Percentiles rank a stretch among this genome's conserved stretches.
These are phyloP conservation scores for Ciborinia camelliae DNA, from an alignment of 2,329 filamentous ascomycete genomes.

Conservation along the genomic window DNA sequence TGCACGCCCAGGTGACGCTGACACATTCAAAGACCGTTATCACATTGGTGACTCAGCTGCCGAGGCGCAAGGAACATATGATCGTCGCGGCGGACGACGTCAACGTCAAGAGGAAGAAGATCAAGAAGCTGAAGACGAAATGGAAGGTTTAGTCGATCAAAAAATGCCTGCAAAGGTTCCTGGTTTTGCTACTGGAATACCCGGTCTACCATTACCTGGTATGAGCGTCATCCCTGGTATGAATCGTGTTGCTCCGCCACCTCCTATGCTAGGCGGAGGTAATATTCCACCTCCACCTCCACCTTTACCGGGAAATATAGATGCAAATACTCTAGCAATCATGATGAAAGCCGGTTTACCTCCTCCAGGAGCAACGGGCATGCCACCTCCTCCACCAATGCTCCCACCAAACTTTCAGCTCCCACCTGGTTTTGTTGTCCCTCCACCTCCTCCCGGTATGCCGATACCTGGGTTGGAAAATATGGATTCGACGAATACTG, in stretches of 20 bases:
- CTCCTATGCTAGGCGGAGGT: conserved; percentile 32
- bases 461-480: conserved; percentile 36
- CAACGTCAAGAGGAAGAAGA: conserved; percentile 90
- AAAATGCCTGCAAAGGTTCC: conserved; percentile 66
- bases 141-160: conserved; percentile 88
- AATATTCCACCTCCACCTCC: conserved; percentile 18
- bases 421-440: conserved; percentile 36
- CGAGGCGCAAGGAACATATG: conserved; percentile 93
- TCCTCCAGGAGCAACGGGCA: conserved; percentile 49
- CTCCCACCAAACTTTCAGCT: conserved; percentile 43
- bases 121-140: conserved; percentile 88
- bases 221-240: conserved; percentile 48
- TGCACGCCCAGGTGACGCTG: conserved; percentile 80
- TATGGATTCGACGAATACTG: conserved; percentile 6
- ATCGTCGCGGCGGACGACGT: conserved; percentile 70
- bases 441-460: conserved; percentile 41
- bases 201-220: conserved; percentile 37
- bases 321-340: conserved; percentile 16
- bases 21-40: conserved; percentile 83
- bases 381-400: conserved; percentile 40
- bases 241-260: conserved; percentile 35
- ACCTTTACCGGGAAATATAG: conserved; percentile 16
- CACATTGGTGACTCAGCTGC: conserved; percentile 93
- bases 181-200: conserved; percentile 55
- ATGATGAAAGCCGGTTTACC: conserved; percentile 59